Evolutionary conservation across 352 stramenopile genomes (phyloP).

Genomic region (Globisporangium heterothallicum): DNA sequence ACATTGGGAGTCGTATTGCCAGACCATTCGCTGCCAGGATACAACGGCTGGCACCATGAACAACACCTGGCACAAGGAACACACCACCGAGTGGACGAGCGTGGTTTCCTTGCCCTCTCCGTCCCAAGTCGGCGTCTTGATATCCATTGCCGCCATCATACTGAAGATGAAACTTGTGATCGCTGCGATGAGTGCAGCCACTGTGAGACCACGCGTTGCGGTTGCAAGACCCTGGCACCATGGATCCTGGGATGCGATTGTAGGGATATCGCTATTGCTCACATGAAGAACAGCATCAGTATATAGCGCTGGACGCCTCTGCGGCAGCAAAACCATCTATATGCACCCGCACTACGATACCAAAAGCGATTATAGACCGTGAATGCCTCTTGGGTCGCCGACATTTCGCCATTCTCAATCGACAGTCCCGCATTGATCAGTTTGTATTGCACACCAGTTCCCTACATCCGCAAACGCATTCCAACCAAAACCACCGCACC

Average conservation of each 20-base stretch:
- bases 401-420: constrained; percentile 27
- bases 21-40: constrained; percentile 55
- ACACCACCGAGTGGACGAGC: constrained; percentile 45
- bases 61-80: constrained; percentile 40
- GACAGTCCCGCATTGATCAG: constrained; percentile 66
- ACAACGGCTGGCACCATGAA: constrained; percentile 42
- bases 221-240: constrained; percentile 60
- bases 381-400: constrained; percentile 15
- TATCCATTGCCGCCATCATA: constrained; percentile 38
- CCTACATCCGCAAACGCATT: constrained; percentile 27
- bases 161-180: constrained; percentile 53
- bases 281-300: background rate
- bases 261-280: constrained; percentile 26
- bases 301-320: too few relatives aligned
- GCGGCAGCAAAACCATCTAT: background rate
- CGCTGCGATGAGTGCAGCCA: constrained; percentile 47
- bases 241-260: constrained; percentile 36
- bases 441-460: constrained; percentile 73
- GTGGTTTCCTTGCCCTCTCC: constrained; percentile 58
- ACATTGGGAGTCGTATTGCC: constrained; percentile 39
- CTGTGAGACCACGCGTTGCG: constrained; percentile 35
- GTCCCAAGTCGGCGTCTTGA: constrained; percentile 73
- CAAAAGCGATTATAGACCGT: constrained; percentile 35
- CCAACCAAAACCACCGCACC: too few relatives aligned
- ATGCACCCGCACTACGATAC: constrained; percentile 17